Evolutionary conservation across 202 grass and related monocot genomes (phyloP), one percentile per base, ranked within the genome.

Genomic region (Digitaria exilis): DNA sequence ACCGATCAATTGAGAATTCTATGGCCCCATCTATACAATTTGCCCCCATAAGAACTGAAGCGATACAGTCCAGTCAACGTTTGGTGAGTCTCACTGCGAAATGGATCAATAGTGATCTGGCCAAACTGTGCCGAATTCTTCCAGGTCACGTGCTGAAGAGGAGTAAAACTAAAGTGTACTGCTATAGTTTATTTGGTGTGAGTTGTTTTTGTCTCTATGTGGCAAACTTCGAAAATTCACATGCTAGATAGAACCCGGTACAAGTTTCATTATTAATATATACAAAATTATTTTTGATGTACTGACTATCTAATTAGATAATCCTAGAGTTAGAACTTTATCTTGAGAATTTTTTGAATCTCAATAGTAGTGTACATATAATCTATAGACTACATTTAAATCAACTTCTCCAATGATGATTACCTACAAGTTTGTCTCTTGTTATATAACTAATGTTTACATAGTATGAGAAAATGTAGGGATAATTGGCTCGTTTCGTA

Each of bases 61-160:
- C n/a, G n/a, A 5, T 18, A 17, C 13, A 17, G 15, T 49, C 15
- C 58, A 34, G 30, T 80, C 43, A 16, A 56, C 29, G 61, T 81
- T 87, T 22, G 78, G 78, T 49, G 51, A 61, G 41, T 30, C 78
- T 41, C 78, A 81, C 61, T 24, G 16, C 6, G 26, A 75, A 56
- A 45, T 21, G 19, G 0, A 44, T n/a, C 7, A 21, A 72, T 3
- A 30, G 29, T 18, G 25, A 29, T 8, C 12, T 7, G 1, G 8
- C n/a, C 6, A 69, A 45, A 26, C 2, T 28, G 11, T 15, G 22
- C 50, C 5, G 29, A 50, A 50, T 75, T 34, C 18, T 57, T 75
- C 14, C 68, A 28, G 68, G 24, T 71, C 68, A 50, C 44, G 24
- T 30, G 13, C 7, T 30, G 25, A 61, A 8, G 29, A 63, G 39